Evolutionary conservation across 2,329 filamentous ascomycete genomes (phyloP).

Genomic region (Colletotrichum sp.): DNA sequence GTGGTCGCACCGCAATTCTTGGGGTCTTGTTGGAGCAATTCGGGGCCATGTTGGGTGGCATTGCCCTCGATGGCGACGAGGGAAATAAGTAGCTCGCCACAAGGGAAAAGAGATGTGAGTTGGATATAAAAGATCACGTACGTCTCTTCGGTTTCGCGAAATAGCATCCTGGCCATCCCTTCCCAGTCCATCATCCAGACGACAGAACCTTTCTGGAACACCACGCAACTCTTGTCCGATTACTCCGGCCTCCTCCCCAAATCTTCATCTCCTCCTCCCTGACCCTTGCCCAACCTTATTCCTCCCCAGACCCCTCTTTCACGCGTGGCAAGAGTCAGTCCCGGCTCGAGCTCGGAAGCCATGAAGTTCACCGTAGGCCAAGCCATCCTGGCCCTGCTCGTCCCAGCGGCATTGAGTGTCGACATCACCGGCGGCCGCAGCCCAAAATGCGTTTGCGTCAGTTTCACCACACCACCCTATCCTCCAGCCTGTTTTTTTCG

Average conservation of each 20-base stretch:
- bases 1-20: background rate
- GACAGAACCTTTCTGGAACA: background rate
- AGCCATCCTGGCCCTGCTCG: background rate
- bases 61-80: background rate
- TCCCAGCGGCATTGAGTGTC: background rate
- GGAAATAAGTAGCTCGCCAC: background rate
- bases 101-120: background rate
- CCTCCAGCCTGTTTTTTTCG: background rate
- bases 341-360: background rate
- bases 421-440: background rate
- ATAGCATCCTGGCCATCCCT: background rate
- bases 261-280: background rate
- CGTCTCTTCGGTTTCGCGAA: background rate
- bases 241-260: background rate
- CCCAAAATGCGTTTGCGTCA: background rate
- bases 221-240: background rate
- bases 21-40: background rate
- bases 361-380: background rate
- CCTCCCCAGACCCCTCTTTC: background rate
- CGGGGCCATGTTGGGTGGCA: background rate
- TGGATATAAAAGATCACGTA: background rate
- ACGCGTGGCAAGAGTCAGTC: background rate
- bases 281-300: background rate
- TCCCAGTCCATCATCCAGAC: background rate
- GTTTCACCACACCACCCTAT: background rate